Evolutionary conservation across 441 rosid genomes (phyloP), one percentile per base, ranked within the genome.

Genomic region (Macaranga tanarius): DNA sequence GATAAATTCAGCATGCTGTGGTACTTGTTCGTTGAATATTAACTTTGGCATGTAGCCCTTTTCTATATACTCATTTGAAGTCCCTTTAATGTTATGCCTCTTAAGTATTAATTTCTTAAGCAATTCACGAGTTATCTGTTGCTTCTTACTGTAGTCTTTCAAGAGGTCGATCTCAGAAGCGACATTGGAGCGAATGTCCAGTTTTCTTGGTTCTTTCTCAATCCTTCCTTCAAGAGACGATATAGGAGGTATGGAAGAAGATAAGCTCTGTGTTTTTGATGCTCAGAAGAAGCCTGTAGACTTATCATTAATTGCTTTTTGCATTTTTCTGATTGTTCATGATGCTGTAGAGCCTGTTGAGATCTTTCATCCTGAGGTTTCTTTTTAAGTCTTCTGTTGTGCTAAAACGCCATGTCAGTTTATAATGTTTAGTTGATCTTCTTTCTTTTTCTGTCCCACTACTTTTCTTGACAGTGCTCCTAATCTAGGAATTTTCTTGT

Each of bases 141-240:
- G 72, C 60, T 77, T 56, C 40, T 63, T 71, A 45, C 67, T 79
- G 47, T 70, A 89, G 97, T 52, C 79, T 77, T 81, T 84, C 78
- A 90, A 83, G 82, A 87, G 88, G 79, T 92, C 99, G 71, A 76
- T 95, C 74, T 90, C 98, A 62, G 98, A 88, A 85, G 44, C 75
- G 73, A 83, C 97, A 26, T 19, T 95, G 79, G 96, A 91, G 57
- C 82, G 90, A 62, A 83, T 93, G 95, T 89, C 93, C 22, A 79
- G 78, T 76, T 84, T 95, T 80, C 62, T 95, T 72, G 84, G 87
- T 73, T 89, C 97, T 66, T 75, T 95, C 67, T 82, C 96, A 13
- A 50, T 75, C 77, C 83, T 81, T 75, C 70, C 93, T 51, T 78
- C 85, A 55, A 84, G 71, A 57, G 95, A 88, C 60, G 86, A 84